A percentile compares a stretch with the other conserved stretches of the same genome.
Evolutionary conservation across 2,329 filamentous ascomycete genomes (phyloP).

Genomic region (Capronia coronata): DNA sequence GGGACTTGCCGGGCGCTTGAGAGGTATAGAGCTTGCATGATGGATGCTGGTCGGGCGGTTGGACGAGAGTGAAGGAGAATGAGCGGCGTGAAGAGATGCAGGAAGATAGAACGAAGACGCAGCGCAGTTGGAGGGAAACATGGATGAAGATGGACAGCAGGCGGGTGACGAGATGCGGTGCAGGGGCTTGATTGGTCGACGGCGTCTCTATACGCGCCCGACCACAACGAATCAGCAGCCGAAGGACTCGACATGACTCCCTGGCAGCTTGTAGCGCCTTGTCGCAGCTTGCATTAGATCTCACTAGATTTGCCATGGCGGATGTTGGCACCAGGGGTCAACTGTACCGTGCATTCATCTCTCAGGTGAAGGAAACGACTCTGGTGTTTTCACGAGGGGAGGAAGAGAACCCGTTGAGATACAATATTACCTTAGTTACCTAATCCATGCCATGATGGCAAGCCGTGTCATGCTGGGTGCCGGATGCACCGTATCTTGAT

Average conservation of each 20-base stretch:
- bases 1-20: conserved; percentile 21
- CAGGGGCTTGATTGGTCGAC: conserved; percentile 12
- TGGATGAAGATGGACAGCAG: conserved; percentile 1
- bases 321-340: no score
- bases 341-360: not conserved
- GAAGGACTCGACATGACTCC: not conserved
- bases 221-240: not conserved
- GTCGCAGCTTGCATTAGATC: not conserved
- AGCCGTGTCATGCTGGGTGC: no score
- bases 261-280: not conserved
- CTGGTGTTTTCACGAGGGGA: not conserved
- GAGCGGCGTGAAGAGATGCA: conserved; percentile 17
- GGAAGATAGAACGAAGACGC: conserved; percentile 1
- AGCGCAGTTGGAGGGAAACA: conserved; percentile 4
- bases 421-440: no score
- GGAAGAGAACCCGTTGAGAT: no score
- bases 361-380: not conserved
- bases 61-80: conserved; percentile 2
- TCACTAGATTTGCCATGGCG: not conserved
- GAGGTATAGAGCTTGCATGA: not conserved
- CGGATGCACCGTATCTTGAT: no score
- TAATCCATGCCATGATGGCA: no score
- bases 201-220: not conserved
- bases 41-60: not conserved
- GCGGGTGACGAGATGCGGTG: conserved; percentile 13